Percentiles rank a stretch among this genome's conserved stretches.
phyloP scores from a whole-genome alignment of 2,329 filamentous ascomycete species.

The Dryadomyces quercus-mongolicae region DNA sequence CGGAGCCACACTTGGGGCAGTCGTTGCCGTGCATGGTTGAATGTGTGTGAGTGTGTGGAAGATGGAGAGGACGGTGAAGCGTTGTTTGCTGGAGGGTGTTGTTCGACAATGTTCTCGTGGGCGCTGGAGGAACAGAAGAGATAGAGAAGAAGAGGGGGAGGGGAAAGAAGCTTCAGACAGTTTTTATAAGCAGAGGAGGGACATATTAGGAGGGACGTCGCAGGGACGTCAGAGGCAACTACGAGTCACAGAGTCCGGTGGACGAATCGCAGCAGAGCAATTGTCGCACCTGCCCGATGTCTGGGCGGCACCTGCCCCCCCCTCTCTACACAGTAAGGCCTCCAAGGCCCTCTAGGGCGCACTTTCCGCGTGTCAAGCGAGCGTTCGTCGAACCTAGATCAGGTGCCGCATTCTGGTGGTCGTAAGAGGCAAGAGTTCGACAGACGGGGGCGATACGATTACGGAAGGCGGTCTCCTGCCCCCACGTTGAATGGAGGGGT shows the following conservation, averaged over 20 bases:
- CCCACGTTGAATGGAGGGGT: too few relatives aligned
- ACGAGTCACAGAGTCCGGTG: background rate
- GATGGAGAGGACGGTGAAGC: background rate
- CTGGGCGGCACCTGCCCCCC: background rate
- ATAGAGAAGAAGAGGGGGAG: background rate
- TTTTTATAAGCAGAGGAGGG: background rate
- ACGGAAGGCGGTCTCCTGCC: too few relatives aligned
- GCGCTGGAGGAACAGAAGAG: background rate
- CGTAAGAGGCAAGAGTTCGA: background rate
- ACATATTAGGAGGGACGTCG: background rate
- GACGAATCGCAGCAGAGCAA: background rate
- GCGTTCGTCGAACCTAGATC: background rate
- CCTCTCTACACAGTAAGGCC: too few relatives aligned
- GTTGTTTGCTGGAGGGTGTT: background rate
- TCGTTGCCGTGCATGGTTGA: conserved; percentile 26
- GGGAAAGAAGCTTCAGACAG: background rate
- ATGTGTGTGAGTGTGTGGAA: background rate
- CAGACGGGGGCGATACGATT: too few relatives aligned
- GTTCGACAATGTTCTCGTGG: background rate
- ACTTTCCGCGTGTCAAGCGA: background rate
- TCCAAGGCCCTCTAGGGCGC: background rate
- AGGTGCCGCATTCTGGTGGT: background rate
- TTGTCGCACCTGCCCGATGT: background rate
- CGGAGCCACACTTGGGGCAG: conserved; percentile 46
- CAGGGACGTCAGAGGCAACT: background rate